phyloP scores from a whole-genome alignment of 1,284 basidiomycete genomes.

The Fomitopsis betulina region DNA sequence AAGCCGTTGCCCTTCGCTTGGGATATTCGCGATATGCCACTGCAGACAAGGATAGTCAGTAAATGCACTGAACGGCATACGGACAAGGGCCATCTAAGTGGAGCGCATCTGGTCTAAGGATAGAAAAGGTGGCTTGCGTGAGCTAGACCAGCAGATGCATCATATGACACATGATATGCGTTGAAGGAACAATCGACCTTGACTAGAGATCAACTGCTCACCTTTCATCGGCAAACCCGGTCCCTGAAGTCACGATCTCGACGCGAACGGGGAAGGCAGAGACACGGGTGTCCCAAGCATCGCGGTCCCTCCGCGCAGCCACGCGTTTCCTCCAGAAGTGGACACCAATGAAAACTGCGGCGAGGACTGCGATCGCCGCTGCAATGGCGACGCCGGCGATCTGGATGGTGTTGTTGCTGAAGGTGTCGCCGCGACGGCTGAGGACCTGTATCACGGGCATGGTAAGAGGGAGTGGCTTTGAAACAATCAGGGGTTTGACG shows the following conservation, averaged over 20 bases:
- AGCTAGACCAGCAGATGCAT: no score
- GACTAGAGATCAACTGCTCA: background rate
- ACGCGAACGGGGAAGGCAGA: background rate
- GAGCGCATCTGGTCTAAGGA: no score
- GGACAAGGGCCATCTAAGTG: no score
- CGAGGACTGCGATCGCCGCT: slow-evolving; percentile 42
- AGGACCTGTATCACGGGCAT: background rate
- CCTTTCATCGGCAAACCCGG: background rate
- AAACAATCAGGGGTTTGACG: no score
- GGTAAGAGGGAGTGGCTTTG: background rate
- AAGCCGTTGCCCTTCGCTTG: slow-evolving; percentile 26
- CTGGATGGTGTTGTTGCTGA: slow-evolving; percentile 3
- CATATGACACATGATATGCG: no score
- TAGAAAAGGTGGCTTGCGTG: no score
- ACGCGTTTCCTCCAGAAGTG: slow-evolving; percentile 37
- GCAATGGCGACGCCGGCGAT: slow-evolving; percentile 33
- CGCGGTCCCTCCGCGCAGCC: slow-evolving; percentile 31
- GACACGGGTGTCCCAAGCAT: slow-evolving; percentile 10
- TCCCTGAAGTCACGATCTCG: background rate
- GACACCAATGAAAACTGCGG: slow-evolving; percentile 32
- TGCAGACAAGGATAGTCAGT: slow-evolving; percentile 3
- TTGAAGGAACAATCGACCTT: no score
- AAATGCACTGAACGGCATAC: no score
- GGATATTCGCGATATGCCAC: slow-evolving; percentile 4
- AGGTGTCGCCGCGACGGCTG: slow-evolving; percentile 10